Evolutionary conservation across 2,329 filamentous ascomycete genomes (phyloP).

Genomic region (Nemania diffusa): DNA sequence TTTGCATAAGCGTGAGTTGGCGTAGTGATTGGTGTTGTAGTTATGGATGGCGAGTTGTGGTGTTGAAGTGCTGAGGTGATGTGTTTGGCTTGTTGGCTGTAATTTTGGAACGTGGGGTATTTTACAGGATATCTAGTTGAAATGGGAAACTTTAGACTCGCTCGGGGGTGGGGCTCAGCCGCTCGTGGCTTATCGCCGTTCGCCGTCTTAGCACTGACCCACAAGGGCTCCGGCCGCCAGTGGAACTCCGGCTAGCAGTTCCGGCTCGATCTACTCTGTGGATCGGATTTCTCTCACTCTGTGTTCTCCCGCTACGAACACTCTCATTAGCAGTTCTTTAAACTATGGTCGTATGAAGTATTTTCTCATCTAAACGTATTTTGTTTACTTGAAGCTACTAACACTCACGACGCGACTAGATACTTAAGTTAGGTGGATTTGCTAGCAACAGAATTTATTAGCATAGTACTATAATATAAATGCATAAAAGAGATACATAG

Average conservation of each 20-base stretch:
- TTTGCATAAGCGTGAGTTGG: neutral
- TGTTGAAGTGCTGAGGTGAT: neutral
- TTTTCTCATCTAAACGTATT: too few species aligned
- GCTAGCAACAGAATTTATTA: too few species aligned
- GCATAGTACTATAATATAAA: too few species aligned
- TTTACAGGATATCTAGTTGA: neutral
- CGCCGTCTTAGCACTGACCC: neutral
- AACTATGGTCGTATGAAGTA: too few species aligned
- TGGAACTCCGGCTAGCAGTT: neutral
- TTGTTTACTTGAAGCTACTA: too few species aligned
- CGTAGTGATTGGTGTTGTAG: neutral
- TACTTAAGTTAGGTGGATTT: too few species aligned
- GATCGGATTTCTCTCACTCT: too few species aligned
- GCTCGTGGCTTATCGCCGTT: neutral
- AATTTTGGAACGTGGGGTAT: slow-evolving; percentile 32
- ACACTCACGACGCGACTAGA: too few species aligned
- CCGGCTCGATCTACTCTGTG: neutral
- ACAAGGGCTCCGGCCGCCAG: neutral
- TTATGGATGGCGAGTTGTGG: slow-evolving; percentile 7
- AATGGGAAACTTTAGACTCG: neutral
- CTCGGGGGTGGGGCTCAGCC: slow-evolving; percentile 14
- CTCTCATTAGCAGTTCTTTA: too few species aligned
- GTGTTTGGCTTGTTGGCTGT: slow-evolving; percentile 7
- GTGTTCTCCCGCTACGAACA: too few species aligned
- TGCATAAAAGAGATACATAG: too few species aligned